Evolutionary conservation across 2,329 filamentous ascomycete genomes (phyloP).

Genomic region (Tolypocladium pustulatum): DNA sequence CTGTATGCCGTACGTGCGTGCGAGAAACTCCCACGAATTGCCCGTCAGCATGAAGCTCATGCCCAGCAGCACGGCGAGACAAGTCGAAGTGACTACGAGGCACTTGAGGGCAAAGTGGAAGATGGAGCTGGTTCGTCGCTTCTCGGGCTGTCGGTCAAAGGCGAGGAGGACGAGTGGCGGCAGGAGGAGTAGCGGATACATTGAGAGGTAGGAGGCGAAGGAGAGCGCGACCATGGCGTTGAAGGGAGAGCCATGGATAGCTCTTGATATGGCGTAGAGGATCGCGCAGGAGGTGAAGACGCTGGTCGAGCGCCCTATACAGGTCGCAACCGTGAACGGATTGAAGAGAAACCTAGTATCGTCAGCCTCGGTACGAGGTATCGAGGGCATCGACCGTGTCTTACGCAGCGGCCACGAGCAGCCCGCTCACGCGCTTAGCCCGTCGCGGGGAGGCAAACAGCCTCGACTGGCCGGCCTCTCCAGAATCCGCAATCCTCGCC

Average conservation of each 20-base stretch:
- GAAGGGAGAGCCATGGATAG: slow-evolving; percentile 60
- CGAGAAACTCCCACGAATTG: slow-evolving; percentile 77
- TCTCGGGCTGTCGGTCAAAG: slow-evolving; percentile 51
- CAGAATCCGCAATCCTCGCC: slow-evolving; percentile 68
- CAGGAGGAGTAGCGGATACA: slow-evolving; percentile 82
- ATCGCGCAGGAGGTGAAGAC: slow-evolving; percentile 85
- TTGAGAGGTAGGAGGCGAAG: slow-evolving; percentile 80
- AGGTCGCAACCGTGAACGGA: slow-evolving; percentile 85
- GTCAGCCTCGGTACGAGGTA: slow-evolving; percentile 5
- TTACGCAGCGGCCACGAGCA: slow-evolving; percentile 70
- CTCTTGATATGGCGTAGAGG: slow-evolving; percentile 72
- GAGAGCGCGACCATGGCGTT: slow-evolving; percentile 77
- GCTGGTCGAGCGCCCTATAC: slow-evolving; percentile 78
- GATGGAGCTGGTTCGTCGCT: slow-evolving; percentile 23
- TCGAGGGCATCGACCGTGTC: slow-evolving; percentile 12
- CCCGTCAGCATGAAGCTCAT: slow-evolving; percentile 65
- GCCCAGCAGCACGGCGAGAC: slow-evolving; percentile 51
- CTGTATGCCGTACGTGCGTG: slow-evolving; percentile 86
- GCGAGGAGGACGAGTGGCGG: slow-evolving; percentile 72
- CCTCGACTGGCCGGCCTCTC: slow-evolving; percentile 63
- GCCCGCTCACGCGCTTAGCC: slow-evolving; percentile 61
- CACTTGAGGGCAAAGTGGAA: slow-evolving; percentile 44
- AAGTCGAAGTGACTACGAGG: slow-evolving; percentile 39
- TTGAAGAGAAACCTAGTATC: slow-evolving; percentile 76
- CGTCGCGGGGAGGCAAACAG: slow-evolving; percentile 72